Conservation (phyloP, 495 filamentous ascomycete species). For the Echria macrotheca region DNA sequence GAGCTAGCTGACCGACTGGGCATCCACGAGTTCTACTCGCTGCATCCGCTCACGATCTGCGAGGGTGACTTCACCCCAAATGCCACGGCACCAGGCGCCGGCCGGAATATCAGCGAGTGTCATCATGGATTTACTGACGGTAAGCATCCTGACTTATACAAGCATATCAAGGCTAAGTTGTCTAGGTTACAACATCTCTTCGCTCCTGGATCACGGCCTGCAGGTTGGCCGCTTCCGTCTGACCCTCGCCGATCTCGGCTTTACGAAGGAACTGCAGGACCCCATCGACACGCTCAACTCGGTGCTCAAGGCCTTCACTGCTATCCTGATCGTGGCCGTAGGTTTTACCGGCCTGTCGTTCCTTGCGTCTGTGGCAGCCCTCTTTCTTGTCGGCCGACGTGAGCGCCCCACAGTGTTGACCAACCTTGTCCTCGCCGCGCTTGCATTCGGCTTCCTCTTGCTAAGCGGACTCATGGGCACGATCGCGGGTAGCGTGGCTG, state of each 20-base stretch:
- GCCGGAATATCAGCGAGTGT: slow-evolving; percentile 59
- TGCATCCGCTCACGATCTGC: slow-evolving; percentile 67
- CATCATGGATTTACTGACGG: slow-evolving; percentile 50
- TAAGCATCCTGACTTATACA: slow-evolving; percentile 24
- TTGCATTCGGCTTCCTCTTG: slow-evolving; percentile 20
- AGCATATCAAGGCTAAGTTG: background rate
- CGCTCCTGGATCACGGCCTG: slow-evolving; percentile 49
- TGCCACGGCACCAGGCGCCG: slow-evolving; percentile 39
- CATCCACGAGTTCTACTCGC: slow-evolving; percentile 67
- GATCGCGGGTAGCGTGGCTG: slow-evolving; percentile 26
- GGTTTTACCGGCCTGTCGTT: slow-evolving; percentile 53
- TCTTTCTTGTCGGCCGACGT: slow-evolving; percentile 34
- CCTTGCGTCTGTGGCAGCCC: slow-evolving; percentile 39
- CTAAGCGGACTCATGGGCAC: slow-evolving; percentile 21
- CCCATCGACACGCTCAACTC: slow-evolving; percentile 50
- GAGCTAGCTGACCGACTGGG: slow-evolving; percentile 44
- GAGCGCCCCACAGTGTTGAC: slow-evolving; percentile 1
- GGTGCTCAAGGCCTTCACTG: slow-evolving; percentile 50
- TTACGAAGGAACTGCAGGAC: slow-evolving; percentile 57
- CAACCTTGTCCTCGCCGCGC: slow-evolving; percentile 22
- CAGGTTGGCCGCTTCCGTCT: slow-evolving; percentile 40
- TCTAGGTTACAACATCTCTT: slow-evolving; percentile 54
- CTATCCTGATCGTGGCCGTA: slow-evolving; percentile 60
- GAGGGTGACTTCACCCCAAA: slow-evolving; percentile 54
- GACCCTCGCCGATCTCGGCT: slow-evolving; percentile 51